These are phyloP conservation scores for Drechslera avenae DNA, from an alignment of 2,329 filamentous ascomycete genomes.

Conservation along the genomic window DNA sequence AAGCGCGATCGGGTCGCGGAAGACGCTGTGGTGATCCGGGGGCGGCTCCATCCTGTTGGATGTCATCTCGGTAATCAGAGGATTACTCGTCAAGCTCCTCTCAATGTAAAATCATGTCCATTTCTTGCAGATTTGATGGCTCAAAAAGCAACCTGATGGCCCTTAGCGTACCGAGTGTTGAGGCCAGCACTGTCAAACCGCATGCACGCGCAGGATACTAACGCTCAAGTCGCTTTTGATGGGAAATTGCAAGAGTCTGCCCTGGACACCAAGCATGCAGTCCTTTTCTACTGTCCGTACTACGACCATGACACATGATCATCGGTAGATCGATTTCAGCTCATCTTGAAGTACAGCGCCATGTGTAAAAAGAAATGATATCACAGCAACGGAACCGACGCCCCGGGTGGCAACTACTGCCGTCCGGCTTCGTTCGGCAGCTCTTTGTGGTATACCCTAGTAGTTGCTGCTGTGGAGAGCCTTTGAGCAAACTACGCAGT, in stretches of 20 bases:
- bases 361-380: not conserved
- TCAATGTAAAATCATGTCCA: not conserved
- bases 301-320: not conserved
- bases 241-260: not conserved
- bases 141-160: constrained; percentile 3
- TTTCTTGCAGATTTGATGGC: not conserved
- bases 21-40: not conserved
- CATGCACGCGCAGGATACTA: not conserved
- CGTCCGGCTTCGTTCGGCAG: constrained; percentile 17
- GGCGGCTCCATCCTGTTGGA: not conserved
- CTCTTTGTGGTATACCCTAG: not conserved
- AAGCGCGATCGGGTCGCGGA: constrained; percentile 3
- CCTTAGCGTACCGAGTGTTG: not conserved
- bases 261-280: not conserved
- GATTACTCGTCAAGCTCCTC: not conserved
- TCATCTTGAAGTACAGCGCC: not conserved
- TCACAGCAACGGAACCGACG: not conserved
- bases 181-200: not conserved
- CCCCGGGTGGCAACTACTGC: constrained; percentile 1
- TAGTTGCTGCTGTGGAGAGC: constrained; percentile 3
- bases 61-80: not conserved
- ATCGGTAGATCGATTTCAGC: not conserved
- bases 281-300: too few relatives aligned
- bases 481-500: constrained; percentile 1
- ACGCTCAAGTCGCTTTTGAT: not conserved